These are phyloP conservation scores for Hebeloma cylindrosporum DNA, from an alignment of 768 basidiomycete genomes.

Conservation along the genomic window DNA sequence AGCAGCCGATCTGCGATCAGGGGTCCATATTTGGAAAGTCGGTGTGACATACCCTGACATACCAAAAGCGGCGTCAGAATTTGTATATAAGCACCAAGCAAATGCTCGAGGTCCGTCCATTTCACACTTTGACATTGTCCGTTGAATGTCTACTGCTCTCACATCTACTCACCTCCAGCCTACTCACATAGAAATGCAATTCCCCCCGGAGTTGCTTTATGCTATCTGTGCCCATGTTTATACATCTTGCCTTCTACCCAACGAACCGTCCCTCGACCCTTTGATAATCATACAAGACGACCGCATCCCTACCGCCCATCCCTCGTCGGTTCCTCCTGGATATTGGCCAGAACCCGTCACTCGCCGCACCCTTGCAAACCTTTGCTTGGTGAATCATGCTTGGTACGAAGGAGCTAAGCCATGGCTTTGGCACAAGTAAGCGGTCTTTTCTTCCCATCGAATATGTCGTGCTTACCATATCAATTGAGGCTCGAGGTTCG, in stretches of 20 bases:
- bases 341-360: slow-evolving; percentile 69
- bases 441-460: slow-evolving; percentile 6
- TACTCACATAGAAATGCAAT: slow-evolving; percentile 46
- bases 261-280: slow-evolving; percentile 68
- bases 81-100: too few relatives aligned
- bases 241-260: slow-evolving; percentile 56
- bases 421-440: slow-evolving; percentile 78
- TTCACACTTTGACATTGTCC: too few relatives aligned
- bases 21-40: too few relatives aligned
- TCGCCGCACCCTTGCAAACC: slow-evolving; percentile 63
- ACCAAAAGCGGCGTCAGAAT: too few relatives aligned
- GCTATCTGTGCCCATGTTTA: slow-evolving; percentile 75
- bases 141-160: slow-evolving; percentile 14
- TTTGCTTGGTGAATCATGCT: slow-evolving; percentile 74
- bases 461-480: background rate
- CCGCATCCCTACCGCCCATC: slow-evolving; percentile 58
- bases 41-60: too few relatives aligned
- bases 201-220: slow-evolving; percentile 71
- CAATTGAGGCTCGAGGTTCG: slow-evolving; percentile 64
- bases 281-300: slow-evolving; percentile 44
- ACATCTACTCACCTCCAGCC: slow-evolving; percentile 18
- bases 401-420: slow-evolving; percentile 86
- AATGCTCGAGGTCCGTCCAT: too few relatives aligned
- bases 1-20: too few relatives aligned
- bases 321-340: slow-evolving; percentile 70